phyloP scores from a whole-genome alignment of 192 early-diverging fungal species.

The Linnemannia exigua region DNA sequence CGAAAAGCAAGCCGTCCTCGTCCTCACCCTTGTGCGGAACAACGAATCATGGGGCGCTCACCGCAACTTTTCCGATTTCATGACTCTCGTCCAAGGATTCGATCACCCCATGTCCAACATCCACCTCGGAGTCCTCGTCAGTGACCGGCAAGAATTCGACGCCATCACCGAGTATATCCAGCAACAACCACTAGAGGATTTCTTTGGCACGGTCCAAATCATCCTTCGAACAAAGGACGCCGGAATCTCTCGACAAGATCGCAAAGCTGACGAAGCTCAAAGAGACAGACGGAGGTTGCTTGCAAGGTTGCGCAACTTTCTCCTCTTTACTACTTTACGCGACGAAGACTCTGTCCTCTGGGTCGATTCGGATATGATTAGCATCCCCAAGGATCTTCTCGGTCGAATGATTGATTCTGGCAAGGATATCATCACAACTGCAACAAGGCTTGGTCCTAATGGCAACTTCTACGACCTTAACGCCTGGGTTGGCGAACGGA shows the following conservation, averaged over 20 bases:
- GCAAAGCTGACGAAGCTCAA: constrained; percentile 28
- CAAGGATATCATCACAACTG: constrained; percentile 55
- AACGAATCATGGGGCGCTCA: no score
- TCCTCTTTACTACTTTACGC: constrained; percentile 16
- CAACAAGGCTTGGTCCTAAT: constrained; percentile 12
- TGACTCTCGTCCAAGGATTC: no score
- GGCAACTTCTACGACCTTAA: neutral
- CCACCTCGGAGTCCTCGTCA: no score
- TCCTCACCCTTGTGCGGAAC: no score
- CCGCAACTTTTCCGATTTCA: no score
- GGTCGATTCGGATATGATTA: constrained; percentile 55
- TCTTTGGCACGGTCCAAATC: no score
- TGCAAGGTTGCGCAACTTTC: constrained; percentile 38
- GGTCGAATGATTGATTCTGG: constrained; percentile 28
- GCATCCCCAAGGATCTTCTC: constrained; percentile 31
- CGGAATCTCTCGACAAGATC: constrained; percentile 8
- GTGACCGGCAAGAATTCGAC: no score
- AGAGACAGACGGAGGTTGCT: constrained; percentile 30
- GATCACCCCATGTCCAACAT: no score
- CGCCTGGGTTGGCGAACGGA: constrained; percentile 10
- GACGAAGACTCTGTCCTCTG: constrained; percentile 49
- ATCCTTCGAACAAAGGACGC: neutral
- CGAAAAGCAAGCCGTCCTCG: no score
- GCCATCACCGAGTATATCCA: no score
- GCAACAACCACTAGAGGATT: no score